A percentile compares a stretch with the other conserved stretches of the same genome.
phyloP scores from a whole-genome alignment of 2,329 filamentous ascomycete species.

The Sarocladium strictum region DNA sequence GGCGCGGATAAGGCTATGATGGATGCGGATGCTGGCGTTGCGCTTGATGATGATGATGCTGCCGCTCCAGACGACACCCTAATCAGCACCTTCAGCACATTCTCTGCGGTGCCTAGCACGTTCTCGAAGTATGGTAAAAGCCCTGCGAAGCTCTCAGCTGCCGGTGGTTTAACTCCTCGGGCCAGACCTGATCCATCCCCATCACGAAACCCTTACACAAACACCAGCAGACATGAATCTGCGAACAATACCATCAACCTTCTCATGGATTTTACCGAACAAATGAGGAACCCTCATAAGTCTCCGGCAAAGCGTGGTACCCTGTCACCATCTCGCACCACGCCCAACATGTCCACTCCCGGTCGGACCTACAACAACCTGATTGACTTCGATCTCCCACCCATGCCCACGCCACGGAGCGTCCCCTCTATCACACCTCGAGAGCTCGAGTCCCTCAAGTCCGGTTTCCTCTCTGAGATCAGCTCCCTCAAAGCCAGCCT shows the following conservation, averaged over 20 bases:
- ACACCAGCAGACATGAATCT: conserved; percentile 30
- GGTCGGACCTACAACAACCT: conserved; percentile 41
- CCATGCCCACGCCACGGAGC: conserved; percentile 84
- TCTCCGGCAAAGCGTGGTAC: conserved; percentile 38
- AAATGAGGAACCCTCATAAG: conserved; percentile 43
- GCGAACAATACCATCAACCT: conserved; percentile 70
- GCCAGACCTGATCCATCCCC: conserved; percentile 27
- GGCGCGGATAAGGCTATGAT: conserved; percentile 18
- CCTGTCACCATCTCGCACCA: conserved; percentile 2
- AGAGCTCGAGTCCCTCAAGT: conserved; percentile 90
- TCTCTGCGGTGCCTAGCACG: conserved; percentile 81
- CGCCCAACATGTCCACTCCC: conserved; percentile 35
- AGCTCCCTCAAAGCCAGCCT: conserved; percentile 89
- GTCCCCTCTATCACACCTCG: conserved; percentile 86
- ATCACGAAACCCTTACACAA: conserved; percentile 4
- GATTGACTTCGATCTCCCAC: conserved; percentile 78
- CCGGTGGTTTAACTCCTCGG: conserved; percentile 34
- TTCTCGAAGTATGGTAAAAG: conserved; percentile 69
- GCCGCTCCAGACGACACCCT: conserved; percentile 61
- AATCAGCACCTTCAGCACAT: conserved; percentile 80
- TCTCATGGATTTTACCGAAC: conserved; percentile 82
- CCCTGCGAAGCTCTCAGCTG: conserved; percentile 45
- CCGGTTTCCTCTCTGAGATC: conserved; percentile 83
- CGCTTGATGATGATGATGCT: conserved; percentile 25
- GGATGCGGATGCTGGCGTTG: conserved; percentile 23